A percentile compares a stretch with the other conserved stretches of the same genome.
Conservation (phyloP, 2,329 filamentous ascomycete genomes). For the Phyllosticta capitalensis region DNA sequence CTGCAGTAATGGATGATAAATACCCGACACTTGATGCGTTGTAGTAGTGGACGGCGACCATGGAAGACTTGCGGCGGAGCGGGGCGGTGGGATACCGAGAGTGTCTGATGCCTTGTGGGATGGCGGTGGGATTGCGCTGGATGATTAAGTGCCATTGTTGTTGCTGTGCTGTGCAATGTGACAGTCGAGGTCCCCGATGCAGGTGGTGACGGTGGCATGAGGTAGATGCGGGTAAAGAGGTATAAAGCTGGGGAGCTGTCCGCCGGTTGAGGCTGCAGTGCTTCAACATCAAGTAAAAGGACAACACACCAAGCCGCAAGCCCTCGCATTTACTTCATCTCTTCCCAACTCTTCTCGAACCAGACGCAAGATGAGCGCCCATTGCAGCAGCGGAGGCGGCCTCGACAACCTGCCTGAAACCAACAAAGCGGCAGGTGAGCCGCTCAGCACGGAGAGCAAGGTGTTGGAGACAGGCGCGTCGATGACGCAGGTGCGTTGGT, state of each 20-base stretch:
- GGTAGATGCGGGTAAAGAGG: too few species aligned
- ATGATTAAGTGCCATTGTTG: neutral
- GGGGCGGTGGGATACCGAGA: neutral
- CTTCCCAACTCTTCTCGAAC: neutral
- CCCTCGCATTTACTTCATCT: too few species aligned
- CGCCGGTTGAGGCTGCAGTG: too few species aligned
- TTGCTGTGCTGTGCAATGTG: neutral
- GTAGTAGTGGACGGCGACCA: neutral
- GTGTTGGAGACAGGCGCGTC: constrained; percentile 53
- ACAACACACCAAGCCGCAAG: too few species aligned
- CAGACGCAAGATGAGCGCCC: neutral
- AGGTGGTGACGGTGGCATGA: neutral
- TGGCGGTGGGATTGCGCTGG: neutral
- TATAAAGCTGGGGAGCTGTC: too few species aligned
- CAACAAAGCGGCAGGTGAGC: constrained; percentile 39
- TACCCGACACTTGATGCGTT: neutral
- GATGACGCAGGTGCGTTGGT: constrained; percentile 41
- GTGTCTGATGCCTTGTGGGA: neutral
- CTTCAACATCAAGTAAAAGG: too few species aligned
- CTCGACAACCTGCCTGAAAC: constrained; percentile 30
- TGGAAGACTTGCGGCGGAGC: too few species aligned
- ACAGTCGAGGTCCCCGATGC: neutral
- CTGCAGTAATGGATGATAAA: neutral
- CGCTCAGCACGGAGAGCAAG: constrained; percentile 46
- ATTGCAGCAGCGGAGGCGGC: neutral